Conservation (phyloP, 1,284 basidiomycete genomes). For the Rhizoctonia solani region DNA sequence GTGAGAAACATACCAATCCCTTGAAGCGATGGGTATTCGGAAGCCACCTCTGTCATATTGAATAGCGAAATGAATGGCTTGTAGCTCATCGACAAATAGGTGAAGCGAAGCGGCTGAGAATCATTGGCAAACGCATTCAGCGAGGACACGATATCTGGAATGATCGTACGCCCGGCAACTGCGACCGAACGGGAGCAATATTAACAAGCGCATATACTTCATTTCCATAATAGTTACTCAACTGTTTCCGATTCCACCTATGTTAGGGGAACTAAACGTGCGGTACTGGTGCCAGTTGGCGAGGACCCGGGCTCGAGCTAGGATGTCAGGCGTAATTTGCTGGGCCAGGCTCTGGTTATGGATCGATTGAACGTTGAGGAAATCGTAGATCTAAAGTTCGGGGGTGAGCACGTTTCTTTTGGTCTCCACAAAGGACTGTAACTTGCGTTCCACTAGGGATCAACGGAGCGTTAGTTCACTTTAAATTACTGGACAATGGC, state of each 20-base stretch:
- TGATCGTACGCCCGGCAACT: conserved; percentile 80
- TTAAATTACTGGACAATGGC: not conserved
- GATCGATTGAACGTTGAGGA: conserved; percentile 70
- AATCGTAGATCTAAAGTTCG: conserved; percentile 66
- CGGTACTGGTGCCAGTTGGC: conserved; percentile 79
- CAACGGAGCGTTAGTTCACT: conserved; percentile 5
- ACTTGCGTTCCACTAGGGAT: conserved; percentile 7
- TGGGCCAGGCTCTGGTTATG: conserved; percentile 80
- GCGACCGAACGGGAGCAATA: not conserved
- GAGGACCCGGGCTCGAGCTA: conserved; percentile 69
- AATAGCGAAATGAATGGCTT: conserved; percentile 88
- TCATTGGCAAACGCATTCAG: conserved; percentile 78
- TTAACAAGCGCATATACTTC: conserved; percentile 13
- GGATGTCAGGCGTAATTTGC: conserved; percentile 67
- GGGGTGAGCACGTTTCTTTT: conserved; percentile 10
- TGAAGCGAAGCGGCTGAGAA: conserved; percentile 74
- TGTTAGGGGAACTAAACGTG: conserved; percentile 68
- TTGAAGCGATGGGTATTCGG: conserved; percentile 46
- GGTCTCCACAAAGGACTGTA: not conserved
- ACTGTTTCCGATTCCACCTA: conserved; percentile 76
- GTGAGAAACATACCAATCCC: conserved; percentile 61
- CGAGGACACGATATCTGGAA: conserved; percentile 69
- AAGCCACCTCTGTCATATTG: conserved; percentile 65
- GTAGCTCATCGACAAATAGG: conserved; percentile 75
- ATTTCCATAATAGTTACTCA: conserved; percentile 42